phyloP scores from a whole-genome alignment of 768 basidiomycete species.

The Termitomyces sp. region DNA sequence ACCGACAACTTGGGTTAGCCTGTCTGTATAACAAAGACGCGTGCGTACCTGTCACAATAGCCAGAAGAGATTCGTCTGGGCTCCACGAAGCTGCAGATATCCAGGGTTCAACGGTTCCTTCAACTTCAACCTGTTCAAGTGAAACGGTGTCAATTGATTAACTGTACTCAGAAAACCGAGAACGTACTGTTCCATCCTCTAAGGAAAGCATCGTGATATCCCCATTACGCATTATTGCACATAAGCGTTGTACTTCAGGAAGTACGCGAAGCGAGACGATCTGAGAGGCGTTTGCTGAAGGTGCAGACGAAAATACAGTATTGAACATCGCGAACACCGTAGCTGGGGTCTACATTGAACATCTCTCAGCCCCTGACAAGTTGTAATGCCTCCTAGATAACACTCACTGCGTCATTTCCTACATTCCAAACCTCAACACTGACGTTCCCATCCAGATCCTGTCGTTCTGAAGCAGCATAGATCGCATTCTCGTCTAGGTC shows the following conservation, averaged over 20 bases:
- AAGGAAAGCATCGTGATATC: constrained; percentile 75
- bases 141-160: constrained; percentile 10
- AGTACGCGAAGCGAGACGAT: constrained; percentile 67
- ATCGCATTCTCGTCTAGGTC: constrained; percentile 63
- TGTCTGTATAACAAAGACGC: background rate
- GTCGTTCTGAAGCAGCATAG: constrained; percentile 55
- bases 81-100: constrained; percentile 85
- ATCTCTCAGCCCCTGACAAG: constrained; percentile 6
- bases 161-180: constrained; percentile 10
- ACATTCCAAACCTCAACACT: constrained; percentile 59
- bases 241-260: constrained; percentile 66
- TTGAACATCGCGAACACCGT: constrained; percentile 35
- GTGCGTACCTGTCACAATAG: constrained; percentile 69
- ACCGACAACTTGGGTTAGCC: background rate
- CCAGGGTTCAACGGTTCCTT: constrained; percentile 85
- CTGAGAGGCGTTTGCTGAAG: constrained; percentile 30
- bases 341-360: constrained; percentile 14
- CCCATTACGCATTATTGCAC: constrained; percentile 68
- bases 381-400: background rate
- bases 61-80: constrained; percentile 87
- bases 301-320: constrained; percentile 25
- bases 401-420: constrained; percentile 19
- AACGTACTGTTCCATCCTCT: constrained; percentile 44
- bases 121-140: constrained; percentile 60
- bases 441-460: constrained; percentile 44